Evolutionary conservation across 1,284 basidiomycete species (phyloP).

Genomic region (Apiotrichum siamense): DNA sequence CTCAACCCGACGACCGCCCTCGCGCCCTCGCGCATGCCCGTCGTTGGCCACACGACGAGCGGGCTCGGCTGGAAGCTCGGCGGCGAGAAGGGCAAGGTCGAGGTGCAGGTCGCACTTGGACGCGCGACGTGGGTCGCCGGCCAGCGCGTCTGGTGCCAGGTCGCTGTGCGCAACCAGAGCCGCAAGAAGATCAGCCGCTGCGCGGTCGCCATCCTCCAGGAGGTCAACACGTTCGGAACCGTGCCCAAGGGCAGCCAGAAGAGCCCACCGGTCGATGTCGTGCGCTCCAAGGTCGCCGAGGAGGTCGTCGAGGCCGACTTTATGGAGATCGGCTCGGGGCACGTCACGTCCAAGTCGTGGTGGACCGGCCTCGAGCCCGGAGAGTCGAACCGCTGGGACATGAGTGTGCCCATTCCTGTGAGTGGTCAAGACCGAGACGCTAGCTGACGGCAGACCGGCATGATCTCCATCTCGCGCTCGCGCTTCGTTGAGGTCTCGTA

Average conservation of each 20-base stretch:
- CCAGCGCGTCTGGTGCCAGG: constrained; percentile 66
- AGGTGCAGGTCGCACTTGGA: constrained; percentile 65
- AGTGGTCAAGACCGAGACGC: constrained; percentile 33
- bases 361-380: constrained; percentile 72
- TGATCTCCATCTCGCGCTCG: constrained; percentile 66
- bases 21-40: constrained; percentile 57
- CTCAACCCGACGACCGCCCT: constrained; percentile 63
- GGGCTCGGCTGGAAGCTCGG: constrained; percentile 56
- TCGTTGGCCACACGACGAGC: constrained; percentile 59
- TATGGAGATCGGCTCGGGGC: constrained; percentile 55
- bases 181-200: constrained; percentile 66
- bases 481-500: constrained; percentile 76
- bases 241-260: constrained; percentile 48
- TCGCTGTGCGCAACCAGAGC: constrained; percentile 67
- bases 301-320: constrained; percentile 57
- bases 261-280: constrained; percentile 51
- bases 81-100: constrained; percentile 63
- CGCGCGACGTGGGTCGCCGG: constrained; percentile 80
- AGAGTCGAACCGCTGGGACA: constrained; percentile 56
- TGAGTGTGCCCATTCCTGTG: constrained; percentile 64
- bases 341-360: constrained; percentile 76
- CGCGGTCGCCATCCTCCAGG: constrained; percentile 63
- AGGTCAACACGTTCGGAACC: constrained; percentile 64
- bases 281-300: constrained; percentile 55
- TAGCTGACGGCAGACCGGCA: constrained; percentile 54